Conservation (phyloP, 2,329 filamentous ascomycete species). For the Penicillium rolfsii region DNA sequence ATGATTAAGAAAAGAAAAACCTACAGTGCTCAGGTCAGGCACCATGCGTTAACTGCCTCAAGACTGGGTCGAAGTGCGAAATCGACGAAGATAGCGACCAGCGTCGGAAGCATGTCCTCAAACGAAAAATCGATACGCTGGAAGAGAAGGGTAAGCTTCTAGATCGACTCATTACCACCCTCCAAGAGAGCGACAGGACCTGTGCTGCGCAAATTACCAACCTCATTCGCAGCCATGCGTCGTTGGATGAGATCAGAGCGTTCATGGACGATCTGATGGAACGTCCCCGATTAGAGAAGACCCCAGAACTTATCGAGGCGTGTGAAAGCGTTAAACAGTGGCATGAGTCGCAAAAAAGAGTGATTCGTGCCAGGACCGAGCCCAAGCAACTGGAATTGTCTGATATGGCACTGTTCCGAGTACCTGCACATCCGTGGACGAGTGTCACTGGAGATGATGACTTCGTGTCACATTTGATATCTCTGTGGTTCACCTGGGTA, state of each 20-base stretch:
- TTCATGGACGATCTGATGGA: conserved; percentile 28
- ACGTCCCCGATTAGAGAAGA: conserved; percentile 23
- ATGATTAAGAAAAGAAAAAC: not conserved
- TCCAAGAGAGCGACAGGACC: conserved; percentile 29
- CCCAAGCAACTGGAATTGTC: conserved; percentile 21
- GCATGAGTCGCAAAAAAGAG: conserved; percentile 22
- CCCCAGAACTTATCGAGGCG: conserved; percentile 27
- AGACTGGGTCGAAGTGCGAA: not conserved
- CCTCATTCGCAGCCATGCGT: conserved; percentile 34
- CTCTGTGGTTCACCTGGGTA: conserved; percentile 30
- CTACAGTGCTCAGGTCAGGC: conserved; percentile 12
- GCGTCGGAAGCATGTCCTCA: conserved; percentile 24
- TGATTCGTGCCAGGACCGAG: conserved; percentile 23
- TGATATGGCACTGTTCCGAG: conserved; percentile 25
- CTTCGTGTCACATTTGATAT: conserved; percentile 38
- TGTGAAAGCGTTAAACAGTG: conserved; percentile 22
- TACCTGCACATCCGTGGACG: conserved; percentile 37
- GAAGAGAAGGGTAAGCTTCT: conserved; percentile 34
- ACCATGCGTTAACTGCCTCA: conserved; percentile 12
- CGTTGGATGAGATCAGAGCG: conserved; percentile 32
- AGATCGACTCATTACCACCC: conserved; percentile 27
- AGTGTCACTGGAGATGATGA: conserved; percentile 35
- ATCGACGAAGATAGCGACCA: conserved; percentile 17
- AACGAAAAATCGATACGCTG: conserved; percentile 29
- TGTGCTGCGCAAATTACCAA: conserved; percentile 29